These are phyloP conservation scores for Nakazawaea peltata DNA, from an alignment of 805 yeast genomes.

Conservation along the genomic window DNA sequence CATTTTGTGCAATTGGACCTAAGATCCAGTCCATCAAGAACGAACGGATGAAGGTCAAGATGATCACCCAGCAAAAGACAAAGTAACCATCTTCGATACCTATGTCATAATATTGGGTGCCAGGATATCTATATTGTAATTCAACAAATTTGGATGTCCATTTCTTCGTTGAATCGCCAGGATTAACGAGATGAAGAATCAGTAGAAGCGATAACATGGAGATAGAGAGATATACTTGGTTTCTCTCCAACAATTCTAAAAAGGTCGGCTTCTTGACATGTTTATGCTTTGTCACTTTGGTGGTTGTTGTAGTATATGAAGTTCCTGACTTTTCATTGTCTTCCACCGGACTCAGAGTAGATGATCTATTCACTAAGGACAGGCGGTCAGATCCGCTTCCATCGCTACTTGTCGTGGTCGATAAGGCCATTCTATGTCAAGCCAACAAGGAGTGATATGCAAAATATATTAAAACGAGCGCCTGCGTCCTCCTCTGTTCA, in stretches of 20 bases:
- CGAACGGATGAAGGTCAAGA: slow-evolving; percentile 50
- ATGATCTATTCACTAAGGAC: too few relatives aligned
- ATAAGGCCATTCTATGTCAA: too few relatives aligned
- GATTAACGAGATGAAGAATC: not conserved
- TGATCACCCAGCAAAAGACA: slow-evolving; percentile 46
- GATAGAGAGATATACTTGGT: not conserved
- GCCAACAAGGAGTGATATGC: too few relatives aligned
- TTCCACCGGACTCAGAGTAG: too few relatives aligned
- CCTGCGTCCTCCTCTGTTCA: too few relatives aligned
- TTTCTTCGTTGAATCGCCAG: not conserved
- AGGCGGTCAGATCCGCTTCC: too few relatives aligned
- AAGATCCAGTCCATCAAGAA: slow-evolving; percentile 50
- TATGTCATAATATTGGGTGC: slow-evolving; percentile 37
- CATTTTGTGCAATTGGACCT: slow-evolving; percentile 42
- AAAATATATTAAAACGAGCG: too few relatives aligned
- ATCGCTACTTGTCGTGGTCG: too few relatives aligned
- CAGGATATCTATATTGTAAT: slow-evolving; percentile 29
- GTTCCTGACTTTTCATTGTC: too few relatives aligned
- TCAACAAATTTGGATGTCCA: slow-evolving; percentile 27
- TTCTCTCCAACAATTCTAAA: not conserved
- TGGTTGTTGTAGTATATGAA: too few relatives aligned
- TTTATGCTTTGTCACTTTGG: too few relatives aligned
- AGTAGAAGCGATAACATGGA: not conserved
- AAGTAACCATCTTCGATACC: slow-evolving; percentile 48
- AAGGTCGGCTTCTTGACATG: not conserved